Conservation (phyloP, 768 basidiomycete species). For the Lactarius sanguifluus region DNA sequence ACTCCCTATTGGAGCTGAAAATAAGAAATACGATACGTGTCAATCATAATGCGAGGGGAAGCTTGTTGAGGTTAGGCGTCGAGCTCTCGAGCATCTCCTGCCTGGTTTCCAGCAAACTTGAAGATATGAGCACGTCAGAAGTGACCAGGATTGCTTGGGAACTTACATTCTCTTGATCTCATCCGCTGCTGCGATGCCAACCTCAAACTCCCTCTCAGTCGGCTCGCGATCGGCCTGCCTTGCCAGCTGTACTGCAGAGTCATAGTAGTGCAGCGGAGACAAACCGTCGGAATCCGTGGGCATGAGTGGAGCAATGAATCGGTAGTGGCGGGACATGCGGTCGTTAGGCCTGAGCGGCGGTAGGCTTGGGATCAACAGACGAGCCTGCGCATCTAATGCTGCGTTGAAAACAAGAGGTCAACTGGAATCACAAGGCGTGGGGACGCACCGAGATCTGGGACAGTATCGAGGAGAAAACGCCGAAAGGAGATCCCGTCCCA, state of each 20-base stretch:
- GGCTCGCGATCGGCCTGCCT: slow-evolving; percentile 60
- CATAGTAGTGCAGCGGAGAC: slow-evolving; percentile 71
- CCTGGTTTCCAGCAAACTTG: slow-evolving; percentile 61
- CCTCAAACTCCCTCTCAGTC: slow-evolving; percentile 63
- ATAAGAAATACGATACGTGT: not conserved
- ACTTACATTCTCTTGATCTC: slow-evolving; percentile 63
- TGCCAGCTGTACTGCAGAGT: slow-evolving; percentile 72
- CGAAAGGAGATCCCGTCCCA: slow-evolving; percentile 64
- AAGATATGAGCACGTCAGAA: slow-evolving; percentile 6
- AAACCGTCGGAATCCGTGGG: slow-evolving; percentile 60
- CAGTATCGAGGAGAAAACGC: slow-evolving; percentile 66
- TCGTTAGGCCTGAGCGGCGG: slow-evolving; percentile 68
- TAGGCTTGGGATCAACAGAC: slow-evolving; percentile 68
- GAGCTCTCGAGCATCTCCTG: slow-evolving; percentile 64
- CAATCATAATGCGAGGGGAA: not conserved
- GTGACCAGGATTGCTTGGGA: slow-evolving; percentile 7
- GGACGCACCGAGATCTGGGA: slow-evolving; percentile 62
- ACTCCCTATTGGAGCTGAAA: not conserved
- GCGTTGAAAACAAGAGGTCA: not conserved
- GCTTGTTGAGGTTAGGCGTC: slow-evolving; percentile 40
- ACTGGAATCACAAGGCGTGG: not conserved
- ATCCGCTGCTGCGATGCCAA: slow-evolving; percentile 59
- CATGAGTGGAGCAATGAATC: slow-evolving; percentile 67
- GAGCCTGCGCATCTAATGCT: slow-evolving; percentile 61
- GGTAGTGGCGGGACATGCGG: slow-evolving; percentile 79